These are phyloP conservation scores for Boletus fagicola DNA, from an alignment of 768 basidiomycete genomes.

Conservation along the genomic window DNA sequence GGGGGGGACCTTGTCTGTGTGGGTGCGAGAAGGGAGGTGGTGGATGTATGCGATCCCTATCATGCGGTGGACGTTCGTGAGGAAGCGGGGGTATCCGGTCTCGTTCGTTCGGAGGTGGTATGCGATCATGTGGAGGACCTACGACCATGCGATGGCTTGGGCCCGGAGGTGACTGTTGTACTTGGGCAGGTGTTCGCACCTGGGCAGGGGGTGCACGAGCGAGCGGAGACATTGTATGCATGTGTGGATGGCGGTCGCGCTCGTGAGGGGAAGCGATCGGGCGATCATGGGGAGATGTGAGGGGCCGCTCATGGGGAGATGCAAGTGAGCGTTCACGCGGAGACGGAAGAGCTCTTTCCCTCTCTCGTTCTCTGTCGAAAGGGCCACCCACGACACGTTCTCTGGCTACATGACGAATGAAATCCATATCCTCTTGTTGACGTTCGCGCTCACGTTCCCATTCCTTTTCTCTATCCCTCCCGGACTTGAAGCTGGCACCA, in stretches of 20 bases:
- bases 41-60: conserved; percentile 30
- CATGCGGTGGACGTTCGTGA: conserved; percentile 25
- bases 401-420: conserved; percentile 25
- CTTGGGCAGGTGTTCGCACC: conserved; percentile 12
- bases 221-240: conserved; percentile 28
- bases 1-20: conserved; percentile 17
- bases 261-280: conserved; percentile 28
- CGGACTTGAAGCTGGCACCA: conserved; percentile 19
- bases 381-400: conserved; percentile 22
- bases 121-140: conserved; percentile 24
- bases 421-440: conserved; percentile 29
- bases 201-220: conserved; percentile 22
- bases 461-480: conserved; percentile 29
- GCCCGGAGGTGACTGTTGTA: conserved; percentile 28
- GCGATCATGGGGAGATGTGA: conserved; percentile 24
- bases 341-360: conserved; percentile 24
- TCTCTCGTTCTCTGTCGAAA: conserved; percentile 30
- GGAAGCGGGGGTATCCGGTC: conserved; percentile 25
- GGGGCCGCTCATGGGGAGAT: conserved; percentile 25
- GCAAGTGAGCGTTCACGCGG: conserved; percentile 25
- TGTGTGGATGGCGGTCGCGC: conserved; percentile 22
- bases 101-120: conserved; percentile 23
- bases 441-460: conserved; percentile 33
- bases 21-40: conserved; percentile 21
- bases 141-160: conserved; percentile 21